phyloP scores from a whole-genome alignment of 2,329 filamentous ascomycete species.

The Gremmenia infestans region DNA sequence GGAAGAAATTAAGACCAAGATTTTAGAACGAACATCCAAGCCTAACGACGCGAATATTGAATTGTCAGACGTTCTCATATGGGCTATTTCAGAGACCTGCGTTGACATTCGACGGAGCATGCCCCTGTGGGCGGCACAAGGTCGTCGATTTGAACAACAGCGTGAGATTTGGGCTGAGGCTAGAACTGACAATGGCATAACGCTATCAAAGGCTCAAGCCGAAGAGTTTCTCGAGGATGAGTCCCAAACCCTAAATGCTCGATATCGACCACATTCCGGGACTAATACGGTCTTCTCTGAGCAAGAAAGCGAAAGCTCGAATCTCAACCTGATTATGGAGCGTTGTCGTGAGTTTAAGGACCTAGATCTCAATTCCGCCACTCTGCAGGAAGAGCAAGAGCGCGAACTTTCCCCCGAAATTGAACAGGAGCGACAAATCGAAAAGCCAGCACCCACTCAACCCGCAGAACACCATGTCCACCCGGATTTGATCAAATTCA shows the following conservation, averaged over 20 bases:
- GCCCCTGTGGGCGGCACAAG: constrained; percentile 58
- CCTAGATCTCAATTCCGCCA: constrained; percentile 30
- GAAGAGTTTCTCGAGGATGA: constrained; percentile 50
- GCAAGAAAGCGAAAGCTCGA: too few species aligned
- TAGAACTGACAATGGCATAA: neutral
- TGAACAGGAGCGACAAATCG: constrained; percentile 52
- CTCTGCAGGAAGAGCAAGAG: constrained; percentile 62
- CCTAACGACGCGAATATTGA: constrained; percentile 32
- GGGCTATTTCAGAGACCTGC: constrained; percentile 55
- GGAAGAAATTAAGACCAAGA: constrained; percentile 52
- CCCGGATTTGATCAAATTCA: constrained; percentile 37
- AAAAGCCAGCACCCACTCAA: constrained; percentile 39
- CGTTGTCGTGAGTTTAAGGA: constrained; percentile 36
- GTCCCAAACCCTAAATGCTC: constrained; percentile 43
- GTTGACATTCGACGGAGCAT: constrained; percentile 43
- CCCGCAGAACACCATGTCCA: constrained; percentile 42
- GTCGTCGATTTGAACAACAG: constrained; percentile 42
- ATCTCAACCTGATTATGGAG: constrained; percentile 22
- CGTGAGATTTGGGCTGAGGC: neutral
- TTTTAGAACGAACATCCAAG: constrained; percentile 32
- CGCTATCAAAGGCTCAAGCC: constrained; percentile 27
- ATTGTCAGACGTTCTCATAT: constrained; percentile 52
- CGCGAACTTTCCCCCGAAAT: constrained; percentile 61
- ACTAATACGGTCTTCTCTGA: neutral
- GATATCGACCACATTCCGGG: constrained; percentile 39